Evolutionary conservation across 2,329 filamentous ascomycete genomes (phyloP).

Genomic region (Aspergillus viridinutans): DNA sequence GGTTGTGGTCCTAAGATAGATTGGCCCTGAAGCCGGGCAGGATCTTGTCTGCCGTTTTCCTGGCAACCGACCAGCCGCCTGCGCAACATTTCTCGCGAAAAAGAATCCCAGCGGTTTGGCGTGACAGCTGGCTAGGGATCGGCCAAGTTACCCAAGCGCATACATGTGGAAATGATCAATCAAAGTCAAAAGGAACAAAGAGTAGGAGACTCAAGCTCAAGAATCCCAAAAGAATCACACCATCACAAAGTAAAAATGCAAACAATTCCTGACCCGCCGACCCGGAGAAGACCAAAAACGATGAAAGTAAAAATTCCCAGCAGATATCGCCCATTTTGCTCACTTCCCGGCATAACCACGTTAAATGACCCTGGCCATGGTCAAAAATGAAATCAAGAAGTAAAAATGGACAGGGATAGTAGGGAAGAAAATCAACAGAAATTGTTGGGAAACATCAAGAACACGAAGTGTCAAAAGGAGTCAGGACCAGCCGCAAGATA

Average conservation of each 20-base stretch:
- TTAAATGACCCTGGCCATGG: constrained; percentile 28
- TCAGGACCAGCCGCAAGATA: constrained; percentile 36
- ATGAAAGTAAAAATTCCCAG: constrained; percentile 21
- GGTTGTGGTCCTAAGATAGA: not conserved
- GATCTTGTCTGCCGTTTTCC: not conserved
- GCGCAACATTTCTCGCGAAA: constrained; percentile 4
- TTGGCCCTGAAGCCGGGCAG: not conserved
- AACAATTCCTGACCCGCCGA: constrained; percentile 24
- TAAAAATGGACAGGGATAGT: constrained; percentile 17
- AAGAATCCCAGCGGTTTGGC: constrained; percentile 1
- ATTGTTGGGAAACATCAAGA: constrained; percentile 31
- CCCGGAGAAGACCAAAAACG: constrained; percentile 41
- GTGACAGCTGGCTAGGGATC: not conserved
- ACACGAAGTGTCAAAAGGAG: constrained; percentile 22
- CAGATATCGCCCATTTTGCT: constrained; percentile 34
- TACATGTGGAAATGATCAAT: constrained; percentile 2
- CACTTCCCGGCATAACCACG: constrained; percentile 40
- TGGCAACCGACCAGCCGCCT: not conserved
- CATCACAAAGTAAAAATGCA: constrained; percentile 22
- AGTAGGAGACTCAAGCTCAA: constrained; percentile 5
- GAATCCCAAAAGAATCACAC: constrained; percentile 8
- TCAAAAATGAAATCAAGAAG: constrained; percentile 17
- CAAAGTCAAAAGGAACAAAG: constrained; percentile 4
- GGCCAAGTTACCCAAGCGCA: constrained; percentile 8
- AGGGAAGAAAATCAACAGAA: constrained; percentile 14